Percentiles rank a stretch among this genome's conserved stretches.
Evolutionary conservation across 202 grass and related monocot species (phyloP).

Genomic region (Eragrostis tef): DNA sequence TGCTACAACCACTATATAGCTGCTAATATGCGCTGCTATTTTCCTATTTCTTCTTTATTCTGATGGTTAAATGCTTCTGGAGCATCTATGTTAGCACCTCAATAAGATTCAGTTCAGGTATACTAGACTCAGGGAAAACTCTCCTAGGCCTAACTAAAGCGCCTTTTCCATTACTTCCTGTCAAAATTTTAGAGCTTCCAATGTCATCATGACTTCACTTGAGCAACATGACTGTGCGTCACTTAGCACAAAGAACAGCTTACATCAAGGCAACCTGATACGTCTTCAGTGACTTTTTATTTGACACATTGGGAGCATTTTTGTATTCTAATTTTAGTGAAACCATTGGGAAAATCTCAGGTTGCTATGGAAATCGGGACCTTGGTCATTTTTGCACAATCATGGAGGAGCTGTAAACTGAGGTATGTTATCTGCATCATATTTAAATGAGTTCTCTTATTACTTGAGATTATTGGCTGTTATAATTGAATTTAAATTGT

Average conservation of each 20-base stretch:
- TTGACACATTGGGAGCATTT: slow-evolving; percentile 6
- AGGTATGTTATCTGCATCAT: slow-evolving; percentile 54
- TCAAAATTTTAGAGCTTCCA: not conserved
- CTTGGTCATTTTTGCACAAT: slow-evolving; percentile 82
- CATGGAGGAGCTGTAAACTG: slow-evolving; percentile 44
- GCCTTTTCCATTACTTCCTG: not conserved
- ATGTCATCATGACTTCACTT: not conserved
- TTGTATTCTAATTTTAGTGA: not conserved
- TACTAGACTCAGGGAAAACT: not conserved
- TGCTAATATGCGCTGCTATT: not conserved
- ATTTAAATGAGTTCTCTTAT: not conserved
- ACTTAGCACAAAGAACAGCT: not conserved
- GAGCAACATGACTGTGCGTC: not conserved
- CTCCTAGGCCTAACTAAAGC: not conserved
- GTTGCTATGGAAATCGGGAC: slow-evolving; percentile 80
- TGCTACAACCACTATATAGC: not conserved
- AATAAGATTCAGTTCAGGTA: not conserved
- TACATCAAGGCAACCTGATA: not conserved
- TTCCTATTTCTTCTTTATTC: not conserved
- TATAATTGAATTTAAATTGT: not conserved
- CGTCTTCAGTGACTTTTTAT: slow-evolving; percentile 4
- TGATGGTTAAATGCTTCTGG: not conserved
- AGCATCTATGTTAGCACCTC: not conserved
- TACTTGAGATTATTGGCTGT: not conserved
- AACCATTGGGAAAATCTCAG: slow-evolving; percentile 45